Evolutionary conservation across 148 eudicot species (phyloP).

Genomic region (Polygonum aviculare): DNA sequence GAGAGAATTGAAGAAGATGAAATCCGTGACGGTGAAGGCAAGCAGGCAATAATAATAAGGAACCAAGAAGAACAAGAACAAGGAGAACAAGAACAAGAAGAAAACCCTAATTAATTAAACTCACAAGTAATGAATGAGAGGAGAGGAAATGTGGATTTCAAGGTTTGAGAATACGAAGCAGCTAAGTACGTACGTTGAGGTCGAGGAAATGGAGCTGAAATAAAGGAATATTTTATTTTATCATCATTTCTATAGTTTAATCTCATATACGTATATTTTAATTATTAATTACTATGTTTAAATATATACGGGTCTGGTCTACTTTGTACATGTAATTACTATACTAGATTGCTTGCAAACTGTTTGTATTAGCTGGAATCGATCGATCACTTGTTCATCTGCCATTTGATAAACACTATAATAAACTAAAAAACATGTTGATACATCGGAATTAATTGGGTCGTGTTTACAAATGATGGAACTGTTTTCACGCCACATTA

Average conservation of each 20-base stretch:
- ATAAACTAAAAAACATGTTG: too few relatives aligned
- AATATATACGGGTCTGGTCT: neutral
- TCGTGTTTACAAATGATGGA: too few relatives aligned
- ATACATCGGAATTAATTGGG: too few relatives aligned
- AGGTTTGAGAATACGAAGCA: constrained; percentile 6
- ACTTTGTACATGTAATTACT: neutral
- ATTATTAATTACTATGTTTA: neutral
- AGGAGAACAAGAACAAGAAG: neutral
- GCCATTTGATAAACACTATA: too few relatives aligned
- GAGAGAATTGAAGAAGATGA: neutral
- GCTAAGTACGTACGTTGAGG: constrained; percentile 3
- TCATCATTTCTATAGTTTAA: neutral
- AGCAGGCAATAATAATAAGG: neutral
- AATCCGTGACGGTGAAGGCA: constrained; percentile 4
- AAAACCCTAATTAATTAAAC: neutral
- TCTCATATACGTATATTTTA: neutral
- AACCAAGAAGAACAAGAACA: neutral
- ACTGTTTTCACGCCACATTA: too few relatives aligned
- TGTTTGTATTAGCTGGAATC: constrained; percentile 1
- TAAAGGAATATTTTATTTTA: neutral
- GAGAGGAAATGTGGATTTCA: neutral
- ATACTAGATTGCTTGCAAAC: neutral
- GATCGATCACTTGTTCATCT: neutral
- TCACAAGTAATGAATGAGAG: neutral
- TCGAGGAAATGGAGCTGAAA: neutral